Conservation (phyloP, 371 early-diverging fungal species). For the Circinella minor region DNA sequence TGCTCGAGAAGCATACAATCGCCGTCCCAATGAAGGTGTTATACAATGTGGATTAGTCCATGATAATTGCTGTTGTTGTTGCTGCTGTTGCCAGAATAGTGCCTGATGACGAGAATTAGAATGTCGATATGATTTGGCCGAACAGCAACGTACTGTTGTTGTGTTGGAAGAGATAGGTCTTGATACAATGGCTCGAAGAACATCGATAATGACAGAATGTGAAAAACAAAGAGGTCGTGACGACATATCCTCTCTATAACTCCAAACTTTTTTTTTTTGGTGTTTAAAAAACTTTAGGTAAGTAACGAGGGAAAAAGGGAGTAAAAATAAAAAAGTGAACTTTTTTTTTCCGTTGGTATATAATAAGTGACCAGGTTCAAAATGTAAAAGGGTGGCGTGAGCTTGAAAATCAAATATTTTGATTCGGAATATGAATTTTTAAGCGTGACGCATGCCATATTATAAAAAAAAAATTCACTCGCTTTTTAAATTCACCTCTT, state of each 20-base stretch:
- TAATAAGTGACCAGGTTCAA: too few relatives aligned
- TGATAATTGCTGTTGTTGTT: background rate
- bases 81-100: background rate
- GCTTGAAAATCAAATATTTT: too few relatives aligned
- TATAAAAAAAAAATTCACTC: too few relatives aligned
- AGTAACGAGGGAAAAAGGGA: too few relatives aligned
- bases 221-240: constrained; percentile 18
- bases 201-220: constrained; percentile 23
- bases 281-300: too few relatives aligned
- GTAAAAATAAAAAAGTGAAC: too few relatives aligned
- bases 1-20: constrained; percentile 1
- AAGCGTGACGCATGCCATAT: too few relatives aligned
- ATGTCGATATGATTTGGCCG: background rate
- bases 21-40: background rate
- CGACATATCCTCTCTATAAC: constrained; percentile 11
- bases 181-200: constrained; percentile 27
- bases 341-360: too few relatives aligned
- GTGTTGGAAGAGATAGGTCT: constrained; percentile 12
- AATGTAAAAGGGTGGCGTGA: too few relatives aligned
- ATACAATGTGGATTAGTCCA: constrained; percentile 2
- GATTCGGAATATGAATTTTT: too few relatives aligned
- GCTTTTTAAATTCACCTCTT: too few relatives aligned
- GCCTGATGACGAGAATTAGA: constrained; percentile 1
- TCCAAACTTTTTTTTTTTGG: too few relatives aligned
- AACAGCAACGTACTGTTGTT: background rate